Conservation (phyloP, 2,329 filamentous ascomycete species). For the Phaeosphaeria sp. region DNA sequence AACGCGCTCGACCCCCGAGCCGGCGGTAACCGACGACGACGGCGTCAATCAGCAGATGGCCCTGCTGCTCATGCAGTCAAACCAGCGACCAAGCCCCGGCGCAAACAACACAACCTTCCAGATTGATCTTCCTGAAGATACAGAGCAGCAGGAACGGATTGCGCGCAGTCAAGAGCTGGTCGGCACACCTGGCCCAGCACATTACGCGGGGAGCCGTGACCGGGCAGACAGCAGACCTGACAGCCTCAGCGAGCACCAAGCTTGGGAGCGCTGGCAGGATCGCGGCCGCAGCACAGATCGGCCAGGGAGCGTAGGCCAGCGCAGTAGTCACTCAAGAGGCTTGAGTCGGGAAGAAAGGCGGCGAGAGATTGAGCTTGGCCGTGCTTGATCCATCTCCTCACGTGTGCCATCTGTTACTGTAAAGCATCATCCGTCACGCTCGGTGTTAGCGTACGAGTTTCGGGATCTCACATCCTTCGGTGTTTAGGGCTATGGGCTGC, state of each 20-base stretch:
- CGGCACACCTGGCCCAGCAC: constrained; percentile 33
- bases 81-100: constrained; percentile 41
- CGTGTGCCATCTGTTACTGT: constrained; percentile 1
- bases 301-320: constrained; percentile 29
- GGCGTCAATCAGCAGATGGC: constrained; percentile 59
- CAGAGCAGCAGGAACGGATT: constrained; percentile 31
- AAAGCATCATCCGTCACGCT: constrained; percentile 5
- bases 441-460: constrained; percentile 18
- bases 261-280: constrained; percentile 38
- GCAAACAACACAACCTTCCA: constrained; percentile 51
- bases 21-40: constrained; percentile 54
- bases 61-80: constrained; percentile 50
- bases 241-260: constrained; percentile 36
- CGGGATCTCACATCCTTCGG: constrained; percentile 1
- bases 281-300: constrained; percentile 37
- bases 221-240: constrained; percentile 35
- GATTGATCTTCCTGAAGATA: constrained; percentile 49
- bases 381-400: constrained; percentile 10
- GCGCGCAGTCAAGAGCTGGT: constrained; percentile 39
- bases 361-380: constrained; percentile 50
- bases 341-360: constrained; percentile 49
- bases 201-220: constrained; percentile 28
- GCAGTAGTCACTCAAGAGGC: constrained; percentile 40
- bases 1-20: constrained; percentile 28
- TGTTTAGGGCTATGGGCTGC: not conserved